Base-by-base conservation (phyloP, 441 rosid genomes). In the Rhodomyrtus psidioides region DNA sequence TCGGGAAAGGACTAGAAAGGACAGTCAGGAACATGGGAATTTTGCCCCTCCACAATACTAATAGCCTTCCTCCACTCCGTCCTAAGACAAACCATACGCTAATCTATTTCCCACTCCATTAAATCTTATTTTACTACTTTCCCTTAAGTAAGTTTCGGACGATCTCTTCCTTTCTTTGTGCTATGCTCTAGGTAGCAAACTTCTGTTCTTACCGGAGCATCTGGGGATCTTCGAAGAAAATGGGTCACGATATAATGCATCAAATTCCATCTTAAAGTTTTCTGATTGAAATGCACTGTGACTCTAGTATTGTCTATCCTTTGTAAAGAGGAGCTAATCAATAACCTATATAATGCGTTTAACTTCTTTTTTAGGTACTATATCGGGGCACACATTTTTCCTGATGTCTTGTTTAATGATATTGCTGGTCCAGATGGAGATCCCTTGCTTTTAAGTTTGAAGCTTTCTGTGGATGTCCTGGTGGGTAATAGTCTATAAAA, bases 401-500 rank as follows among this genome's bases (percentile, higher is more conserved):
- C 99, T 34, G 95, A 96, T 91, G 99, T 95, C 91, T 90, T 97
- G 93, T 93, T 97, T 88, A 96, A 94, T 93, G 99, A 94, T 86
- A 95, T 96, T 88, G 97, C 98, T 88, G 98, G 99, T 51, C 94
- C 95, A 87, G 96, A 95, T 89, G 97, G 98, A 84, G 95, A 96
- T 89, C 92, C 96, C 87, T 91, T 95, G 92, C 97, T 96, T 86
- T 88, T 95, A 87, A 97, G 99, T 92, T 92, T 97, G 92, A 97
- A 97, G 92, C 96, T 97, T 86, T 92, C 99, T 9, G 96, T 97
- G 83, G 99, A 97, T 94, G 99, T 97, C 88, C 90, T 97, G 96
- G 99, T 97, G 86, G 93, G 98, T 91, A 84, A 76, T 53, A 55
- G 17, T 82, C 19, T 57, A 12, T 23, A 30, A 42, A 53, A 86